Base-by-base conservation (phyloP, 2,329 filamentous ascomycete genomes). In the Fusarium temperatum region DNA sequence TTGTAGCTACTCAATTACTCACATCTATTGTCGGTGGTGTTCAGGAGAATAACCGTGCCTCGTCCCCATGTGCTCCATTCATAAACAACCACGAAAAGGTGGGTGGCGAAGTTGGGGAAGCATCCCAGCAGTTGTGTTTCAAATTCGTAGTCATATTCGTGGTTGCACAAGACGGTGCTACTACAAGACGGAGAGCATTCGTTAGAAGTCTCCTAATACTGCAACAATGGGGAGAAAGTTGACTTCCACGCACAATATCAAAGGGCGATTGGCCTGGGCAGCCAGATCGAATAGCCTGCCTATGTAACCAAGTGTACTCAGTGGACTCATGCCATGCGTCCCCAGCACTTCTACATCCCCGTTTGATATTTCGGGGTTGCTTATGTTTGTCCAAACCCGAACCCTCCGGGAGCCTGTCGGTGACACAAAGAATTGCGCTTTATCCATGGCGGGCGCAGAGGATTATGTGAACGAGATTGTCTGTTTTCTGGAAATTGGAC, bases 221-320 rank as follows among this genome's bases (percentile, higher is more conserved):
- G 0, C 13, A 41, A n/a, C 0, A n/a, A 0, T 2, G 14, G 22
- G 1, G 6, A n/a, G 8, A n/a, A 15, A n/a, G 39, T 41, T n/a
- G 22, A n/a, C 5, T 0, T n/a, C 39, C 20, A 41, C 39, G 39
- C 4, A 41, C 39, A 41, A 1, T 41, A 41, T 41, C 6, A 41
- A 22, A 0, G 39, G 39, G 0, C 39, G 39, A n/a, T 41, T 41
- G 22, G 22, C 22, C 39, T 41, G 39, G 1, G 39, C 39, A 10
- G 22, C 39, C 39, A 41, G 22, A 41, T 10, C 13, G 39, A 4
- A 41, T 3, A 15, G 22, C 13, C 39, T 41, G 22, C 5, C 39
- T 5, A 41, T 41, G 13, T 15, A 10, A 2, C 2, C 22, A n/a
- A 22, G 39, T 6, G 13, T 39, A 15, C 39, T n/a, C 0, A 41